A percentile compares a stretch with the other conserved stretches of the same genome.
Evolutionary conservation across 805 yeast species (phyloP).

Genomic region (Saccharomycopsis sp.): DNA sequence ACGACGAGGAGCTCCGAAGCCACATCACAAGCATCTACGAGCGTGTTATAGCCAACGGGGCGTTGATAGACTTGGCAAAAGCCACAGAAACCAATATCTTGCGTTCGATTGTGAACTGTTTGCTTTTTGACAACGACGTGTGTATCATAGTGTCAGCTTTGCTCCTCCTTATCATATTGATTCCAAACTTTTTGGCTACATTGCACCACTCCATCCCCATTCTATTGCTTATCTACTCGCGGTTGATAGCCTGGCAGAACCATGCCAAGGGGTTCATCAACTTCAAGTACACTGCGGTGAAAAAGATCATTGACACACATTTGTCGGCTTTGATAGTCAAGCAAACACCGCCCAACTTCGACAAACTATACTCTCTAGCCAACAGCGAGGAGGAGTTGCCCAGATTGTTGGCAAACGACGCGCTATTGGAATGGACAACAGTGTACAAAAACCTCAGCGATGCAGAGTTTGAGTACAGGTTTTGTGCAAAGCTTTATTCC

Average conservation of each 20-base stretch:
- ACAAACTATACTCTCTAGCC: not conserved
- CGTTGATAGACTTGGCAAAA: slow-evolving; percentile 1
- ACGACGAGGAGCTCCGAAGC: slow-evolving; percentile 1
- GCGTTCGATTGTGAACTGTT: slow-evolving; percentile 9
- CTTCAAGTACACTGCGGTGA: slow-evolving; percentile 3
- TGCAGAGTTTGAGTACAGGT: slow-evolving; percentile 4
- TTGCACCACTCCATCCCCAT: slow-evolving; percentile 6
- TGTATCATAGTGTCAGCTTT: slow-evolving; percentile 11
- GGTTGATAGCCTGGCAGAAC: slow-evolving; percentile 14
- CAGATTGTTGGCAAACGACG: not conserved
- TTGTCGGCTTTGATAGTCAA: not conserved
- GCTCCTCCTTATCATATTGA: slow-evolving; percentile 5
- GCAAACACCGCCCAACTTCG: not conserved
- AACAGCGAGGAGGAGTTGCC: not conserved
- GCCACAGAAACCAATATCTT: slow-evolving; percentile 8
- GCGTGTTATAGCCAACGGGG: not conserved
- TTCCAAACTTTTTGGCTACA: slow-evolving; percentile 7
- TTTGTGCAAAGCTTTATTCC: slow-evolving; percentile 11
- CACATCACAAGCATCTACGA: slow-evolving; percentile 4
- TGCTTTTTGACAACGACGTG: slow-evolving; percentile 17
- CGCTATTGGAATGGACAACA: slow-evolving; percentile 5
- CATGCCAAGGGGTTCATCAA: slow-evolving; percentile 10
- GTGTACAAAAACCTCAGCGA: slow-evolving; percentile 2
- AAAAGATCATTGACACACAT: not conserved
- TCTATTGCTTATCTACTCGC: slow-evolving; percentile 8